phyloP scores from a whole-genome alignment of 2,329 filamentous ascomycete species.

The Akanthomyces uredinophilus region DNA sequence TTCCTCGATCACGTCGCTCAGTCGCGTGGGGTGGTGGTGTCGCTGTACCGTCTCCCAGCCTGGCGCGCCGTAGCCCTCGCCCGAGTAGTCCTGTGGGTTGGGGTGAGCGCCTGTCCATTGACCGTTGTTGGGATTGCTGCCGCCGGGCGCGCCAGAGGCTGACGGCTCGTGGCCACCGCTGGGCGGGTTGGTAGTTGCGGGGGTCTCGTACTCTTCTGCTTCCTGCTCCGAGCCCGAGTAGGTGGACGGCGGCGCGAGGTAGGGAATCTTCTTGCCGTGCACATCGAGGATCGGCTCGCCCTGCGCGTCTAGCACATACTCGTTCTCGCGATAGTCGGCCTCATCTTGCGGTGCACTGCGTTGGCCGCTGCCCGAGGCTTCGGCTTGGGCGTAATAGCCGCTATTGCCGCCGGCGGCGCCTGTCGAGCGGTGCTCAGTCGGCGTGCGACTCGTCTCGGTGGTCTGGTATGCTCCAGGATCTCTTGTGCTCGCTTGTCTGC shows the following conservation, averaged over 20 bases:
- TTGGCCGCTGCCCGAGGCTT: conserved; percentile 15
- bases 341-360: background rate
- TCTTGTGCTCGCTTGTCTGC: conserved; percentile 45
- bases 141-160: conserved; percentile 25
- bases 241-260: conserved; percentile 41
- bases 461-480: conserved; percentile 28
- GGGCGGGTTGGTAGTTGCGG: conserved; percentile 39
- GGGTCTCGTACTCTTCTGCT: conserved; percentile 54
- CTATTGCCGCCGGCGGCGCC: background rate
- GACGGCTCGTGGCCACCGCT: conserved; percentile 30
- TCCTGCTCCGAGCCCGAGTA: conserved; percentile 46
- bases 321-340: conserved; percentile 43
- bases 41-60: conserved; percentile 73
- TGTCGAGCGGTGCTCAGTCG: conserved; percentile 1
- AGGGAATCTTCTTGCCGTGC: conserved; percentile 54
- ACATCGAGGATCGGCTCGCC: conserved; percentile 58
- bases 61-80: conserved; percentile 59
- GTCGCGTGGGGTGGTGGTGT: conserved; percentile 80
- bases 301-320: conserved; percentile 61
- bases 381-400: conserved; percentile 2
- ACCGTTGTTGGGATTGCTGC: conserved; percentile 6
- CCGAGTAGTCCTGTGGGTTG: conserved; percentile 56
- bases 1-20: conserved; percentile 84
- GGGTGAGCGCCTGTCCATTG: conserved; percentile 41
- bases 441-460: conserved; percentile 19